Base-by-base conservation (phyloP, 1,284 basidiomycete genomes). In the Ganoderma lingzhi region DNA sequence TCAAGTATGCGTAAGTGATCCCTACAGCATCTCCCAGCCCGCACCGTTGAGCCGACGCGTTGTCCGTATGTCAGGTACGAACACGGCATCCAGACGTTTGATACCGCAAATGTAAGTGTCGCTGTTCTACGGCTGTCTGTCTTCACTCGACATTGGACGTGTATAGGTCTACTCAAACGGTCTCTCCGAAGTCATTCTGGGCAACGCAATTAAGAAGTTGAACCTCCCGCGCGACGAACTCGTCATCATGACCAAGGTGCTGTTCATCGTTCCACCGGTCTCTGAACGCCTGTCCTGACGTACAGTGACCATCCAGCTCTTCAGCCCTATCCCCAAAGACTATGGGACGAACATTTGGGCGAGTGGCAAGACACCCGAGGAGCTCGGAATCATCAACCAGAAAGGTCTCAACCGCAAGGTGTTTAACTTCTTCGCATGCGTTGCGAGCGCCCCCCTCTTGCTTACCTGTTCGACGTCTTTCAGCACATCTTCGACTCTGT, bases 211-310 rank as follows among this genome's bases (percentile, higher is more conserved):
- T 75, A 87, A 86, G 73, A 76, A 86, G 72, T 81, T 84, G 71
- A 78, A 86, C 32, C 81, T 90, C 28, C 86, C 87, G 3, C 82
- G 90, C 17, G 85, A 87, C 19, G 84, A 86, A 71, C 81, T 89
- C n/a, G 86, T 90, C 19, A 82, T 89, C 67, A 79, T 89, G 78
- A 88, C 88, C 53, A 89, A 89, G 81, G 83, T 84, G 56, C 70
- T 72, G 35, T 2, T 48, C 2, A 10, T 9, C 10, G 15, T 6
- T 61, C 19, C 39, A 8, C 5, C 8, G 0, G 55, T 8, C 39
- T 14, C 1, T 19, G 45, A 41, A n/a, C 17, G 12, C 51, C 14
- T 6, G 32, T 17, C 15, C 37, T 63, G 28, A 41, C 12, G 19
- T 41, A 35, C 63, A 14, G 23, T 6, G 41, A 12, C 9, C 2